Evolutionary conservation across 306 rosid species (phyloP).

Genomic region (Acacia acuminata): DNA sequence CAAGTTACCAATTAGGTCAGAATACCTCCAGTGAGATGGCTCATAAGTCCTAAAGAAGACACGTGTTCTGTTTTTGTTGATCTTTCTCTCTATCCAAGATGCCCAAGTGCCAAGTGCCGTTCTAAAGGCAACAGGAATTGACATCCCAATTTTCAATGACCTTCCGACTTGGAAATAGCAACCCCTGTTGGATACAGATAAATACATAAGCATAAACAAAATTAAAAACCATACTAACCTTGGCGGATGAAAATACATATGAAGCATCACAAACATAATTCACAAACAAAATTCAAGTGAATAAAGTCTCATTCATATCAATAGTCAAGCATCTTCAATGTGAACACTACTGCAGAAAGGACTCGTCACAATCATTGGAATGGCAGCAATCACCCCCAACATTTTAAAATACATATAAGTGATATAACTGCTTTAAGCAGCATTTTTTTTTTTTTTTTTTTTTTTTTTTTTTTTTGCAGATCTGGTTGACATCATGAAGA

Average conservation of each 20-base stretch:
- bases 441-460: neutral
- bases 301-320: neutral
- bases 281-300: slow-evolving; percentile 1
- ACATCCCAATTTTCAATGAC: slow-evolving; percentile 63
- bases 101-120: slow-evolving; percentile 74
- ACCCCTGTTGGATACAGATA: slow-evolving; percentile 58
- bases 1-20: slow-evolving; percentile 32
- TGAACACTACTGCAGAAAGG: neutral
- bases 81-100: slow-evolving; percentile 69
- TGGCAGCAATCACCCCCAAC: slow-evolving; percentile 16
- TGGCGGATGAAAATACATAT: slow-evolving; percentile 13
- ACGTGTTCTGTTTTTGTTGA: slow-evolving; percentile 54
- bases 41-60: slow-evolving; percentile 82
- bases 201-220: slow-evolving; percentile 10
- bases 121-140: slow-evolving; percentile 64
- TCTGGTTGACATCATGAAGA: neutral
- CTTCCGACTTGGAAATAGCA: slow-evolving; percentile 75
- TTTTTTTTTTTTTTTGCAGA: neutral
- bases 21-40: slow-evolving; percentile 92
- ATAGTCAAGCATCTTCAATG: neutral
- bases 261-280: slow-evolving; percentile 21
- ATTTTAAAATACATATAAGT: neutral
- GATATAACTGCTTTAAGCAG: neutral
- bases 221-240: neutral
- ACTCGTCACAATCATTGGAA: neutral